These are phyloP conservation scores for Hypoxylon cercidicola DNA, from an alignment of 495 filamentous ascomycete genomes.

Conservation along the genomic window DNA sequence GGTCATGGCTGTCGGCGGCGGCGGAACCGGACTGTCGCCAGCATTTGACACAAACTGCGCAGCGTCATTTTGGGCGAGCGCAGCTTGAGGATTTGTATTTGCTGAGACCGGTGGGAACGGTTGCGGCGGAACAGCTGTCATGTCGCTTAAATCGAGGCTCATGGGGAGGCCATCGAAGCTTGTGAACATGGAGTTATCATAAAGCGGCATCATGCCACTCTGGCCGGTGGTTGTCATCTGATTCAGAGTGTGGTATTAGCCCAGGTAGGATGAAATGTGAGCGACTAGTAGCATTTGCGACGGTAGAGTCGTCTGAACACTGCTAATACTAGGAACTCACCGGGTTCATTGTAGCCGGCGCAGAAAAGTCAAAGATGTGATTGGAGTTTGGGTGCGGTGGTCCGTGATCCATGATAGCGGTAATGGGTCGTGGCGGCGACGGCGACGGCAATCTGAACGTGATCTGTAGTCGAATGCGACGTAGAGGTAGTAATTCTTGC, in stretches of 20 bases:
- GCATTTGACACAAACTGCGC: conserved; percentile 39
- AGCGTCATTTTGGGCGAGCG: conserved; percentile 37
- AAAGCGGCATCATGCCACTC: conserved; percentile 53
- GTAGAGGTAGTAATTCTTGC: conserved; percentile 22
- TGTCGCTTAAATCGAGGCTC: conserved; percentile 48
- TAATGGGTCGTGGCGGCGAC: conserved; percentile 33
- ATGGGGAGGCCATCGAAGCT: conserved; percentile 54
- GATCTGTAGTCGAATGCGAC: conserved; percentile 33
- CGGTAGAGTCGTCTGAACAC: conserved; percentile 7
- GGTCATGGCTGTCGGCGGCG: conserved; percentile 50
- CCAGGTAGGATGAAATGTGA: conserved; percentile 3
- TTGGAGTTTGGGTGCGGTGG: conserved; percentile 45
- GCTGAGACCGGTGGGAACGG: conserved; percentile 35
- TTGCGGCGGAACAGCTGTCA: conserved; percentile 32
- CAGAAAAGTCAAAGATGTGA: conserved; percentile 47
- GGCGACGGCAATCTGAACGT: conserved; percentile 25
- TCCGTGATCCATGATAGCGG: conserved; percentile 52
- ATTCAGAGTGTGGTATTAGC: conserved; percentile 36
- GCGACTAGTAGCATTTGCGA: conserved; percentile 11
- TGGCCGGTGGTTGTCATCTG: conserved; percentile 47
- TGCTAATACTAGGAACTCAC: conserved; percentile 31
- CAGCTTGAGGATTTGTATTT: conserved; percentile 31
- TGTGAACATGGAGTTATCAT: conserved; percentile 50
- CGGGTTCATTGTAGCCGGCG: conserved; percentile 38
- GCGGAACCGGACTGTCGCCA: conserved; percentile 51